Conservation (phyloP, 176 grass and related monocot species). For the Triticum aestivum region IWGSC_CS_RefSeq_v2.1 NC_057802.1:185618002-185618501, state of each 20-base stretch:
- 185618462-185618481: constrained; percentile 44
- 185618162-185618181: neutral
- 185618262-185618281: too few relatives aligned
- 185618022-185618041: neutral
- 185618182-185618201: neutral
- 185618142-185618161: neutral
- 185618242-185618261: too few relatives aligned
- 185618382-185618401: neutral
- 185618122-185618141: neutral
- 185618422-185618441: neutral
- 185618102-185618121: neutral
- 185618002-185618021: neutral
- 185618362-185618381: neutral
- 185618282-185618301: too few relatives aligned
- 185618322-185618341: too few relatives aligned
- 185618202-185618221: neutral
- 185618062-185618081: neutral
- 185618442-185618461: constrained; percentile 48
- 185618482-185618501: constrained; percentile 15
- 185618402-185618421: neutral
- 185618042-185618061: neutral
- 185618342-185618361: too few relatives aligned
- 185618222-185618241: too few relatives aligned
- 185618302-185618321: too few relatives aligned
- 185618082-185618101: neutral